Evolutionary conservation across 2,329 filamentous ascomycete species (phyloP).

Genomic region (Colletotrichum sp.): DNA sequence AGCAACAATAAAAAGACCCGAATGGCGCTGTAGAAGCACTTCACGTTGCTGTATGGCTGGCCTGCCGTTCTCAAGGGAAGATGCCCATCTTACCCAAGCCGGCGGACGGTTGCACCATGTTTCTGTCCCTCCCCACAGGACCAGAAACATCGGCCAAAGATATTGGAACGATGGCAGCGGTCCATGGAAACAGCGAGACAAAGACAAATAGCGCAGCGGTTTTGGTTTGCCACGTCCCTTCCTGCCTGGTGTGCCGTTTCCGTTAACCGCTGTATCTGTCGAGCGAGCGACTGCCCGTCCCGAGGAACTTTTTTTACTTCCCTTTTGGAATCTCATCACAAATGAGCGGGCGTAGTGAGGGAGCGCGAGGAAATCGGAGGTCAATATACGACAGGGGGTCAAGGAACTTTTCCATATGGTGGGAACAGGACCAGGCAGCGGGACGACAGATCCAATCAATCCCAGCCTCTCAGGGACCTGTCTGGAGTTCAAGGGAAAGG

Average conservation of each 20-base stretch:
- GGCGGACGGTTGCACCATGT: neutral
- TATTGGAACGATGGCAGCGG: neutral
- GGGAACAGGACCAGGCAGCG: neutral
- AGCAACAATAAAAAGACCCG: neutral
- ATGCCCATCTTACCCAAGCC: neutral
- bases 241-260: neutral
- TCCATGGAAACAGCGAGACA: constrained; percentile 16
- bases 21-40: neutral
- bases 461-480: neutral
- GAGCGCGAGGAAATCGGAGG: constrained; percentile 13
- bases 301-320: neutral
- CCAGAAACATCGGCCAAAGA: constrained; percentile 6
- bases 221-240: constrained; percentile 5
- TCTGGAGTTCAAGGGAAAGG: neutral
- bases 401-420: neutral
- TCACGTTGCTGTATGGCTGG: neutral
- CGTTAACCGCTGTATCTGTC: neutral
- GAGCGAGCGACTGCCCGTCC: neutral
- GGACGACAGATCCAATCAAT: neutral
- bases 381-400: neutral
- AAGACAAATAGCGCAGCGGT: neutral
- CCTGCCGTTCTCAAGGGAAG: neutral
- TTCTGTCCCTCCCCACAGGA: neutral
- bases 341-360: neutral
- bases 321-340: neutral